Evolutionary conservation across 352 stramenopile genomes (phyloP).

Genomic region (Phytophthora pini): DNA sequence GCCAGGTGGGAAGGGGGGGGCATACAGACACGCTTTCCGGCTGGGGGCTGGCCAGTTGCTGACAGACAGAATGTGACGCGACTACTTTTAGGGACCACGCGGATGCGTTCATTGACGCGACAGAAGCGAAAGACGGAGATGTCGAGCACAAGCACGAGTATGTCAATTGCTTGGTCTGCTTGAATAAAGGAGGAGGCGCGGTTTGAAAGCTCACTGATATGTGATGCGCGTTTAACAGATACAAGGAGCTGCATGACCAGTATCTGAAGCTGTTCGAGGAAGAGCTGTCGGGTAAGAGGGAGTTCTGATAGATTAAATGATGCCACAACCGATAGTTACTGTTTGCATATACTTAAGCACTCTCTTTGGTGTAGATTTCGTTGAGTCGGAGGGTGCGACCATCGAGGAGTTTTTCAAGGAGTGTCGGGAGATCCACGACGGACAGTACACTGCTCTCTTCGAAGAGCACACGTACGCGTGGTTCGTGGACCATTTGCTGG

Average conservation of each 20-base stretch:
- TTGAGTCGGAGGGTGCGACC: conserved; percentile 69
- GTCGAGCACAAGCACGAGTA: conserved; percentile 84
- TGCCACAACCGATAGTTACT: background rate
- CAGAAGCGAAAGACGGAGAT: conserved; percentile 67
- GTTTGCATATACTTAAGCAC: background rate
- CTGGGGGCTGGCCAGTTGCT: background rate
- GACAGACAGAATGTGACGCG: conserved; percentile 20
- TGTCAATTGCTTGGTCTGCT: background rate
- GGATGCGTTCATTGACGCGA: conserved; percentile 66
- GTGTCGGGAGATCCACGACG: conserved; percentile 66
- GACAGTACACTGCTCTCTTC: conserved; percentile 70
- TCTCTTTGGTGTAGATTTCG: conserved; percentile 56
- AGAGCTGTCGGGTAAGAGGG: conserved; percentile 54
- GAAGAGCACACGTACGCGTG: conserved; percentile 74
- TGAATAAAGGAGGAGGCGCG: background rate
- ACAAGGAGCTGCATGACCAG: conserved; percentile 79
- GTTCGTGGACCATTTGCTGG: conserved; percentile 81
- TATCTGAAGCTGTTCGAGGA: conserved; percentile 80
- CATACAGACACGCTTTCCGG: no score
- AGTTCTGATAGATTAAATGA: no score
- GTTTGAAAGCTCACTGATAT: background rate
- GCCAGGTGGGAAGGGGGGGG: conserved; percentile 47
- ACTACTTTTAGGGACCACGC: conserved; percentile 54
- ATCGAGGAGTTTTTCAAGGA: conserved; percentile 76
- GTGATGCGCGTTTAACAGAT: conserved; percentile 34